phyloP scores from a whole-genome alignment of 257 asterid genomes.

The Euphrasia confusa region DNA sequence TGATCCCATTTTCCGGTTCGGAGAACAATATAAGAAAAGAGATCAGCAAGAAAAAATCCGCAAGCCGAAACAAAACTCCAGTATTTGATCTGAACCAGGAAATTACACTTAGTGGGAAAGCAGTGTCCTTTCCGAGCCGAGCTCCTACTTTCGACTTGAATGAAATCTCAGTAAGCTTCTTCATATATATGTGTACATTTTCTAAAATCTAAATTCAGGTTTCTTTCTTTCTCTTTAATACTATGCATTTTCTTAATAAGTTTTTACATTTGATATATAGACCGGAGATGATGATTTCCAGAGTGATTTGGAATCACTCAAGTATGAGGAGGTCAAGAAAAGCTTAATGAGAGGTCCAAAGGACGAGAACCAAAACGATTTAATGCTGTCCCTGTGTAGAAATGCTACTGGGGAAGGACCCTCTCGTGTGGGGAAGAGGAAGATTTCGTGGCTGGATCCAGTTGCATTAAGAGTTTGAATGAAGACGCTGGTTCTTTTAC shows the following conservation, averaged over 20 bases:
- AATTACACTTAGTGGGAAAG: constrained; percentile 32
- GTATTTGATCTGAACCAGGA: constrained; percentile 31
- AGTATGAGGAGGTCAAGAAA: constrained; percentile 38
- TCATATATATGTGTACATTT: too few relatives aligned
- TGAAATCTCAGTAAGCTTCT: constrained; percentile 56
- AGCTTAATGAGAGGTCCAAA: too few relatives aligned
- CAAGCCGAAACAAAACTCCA: constrained; percentile 18
- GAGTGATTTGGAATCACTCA: constrained; percentile 31
- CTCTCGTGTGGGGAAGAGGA: constrained; percentile 67
- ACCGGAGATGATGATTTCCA: constrained; percentile 62
- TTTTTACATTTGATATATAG: constrained; percentile 39
- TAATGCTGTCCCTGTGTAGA: not conserved
- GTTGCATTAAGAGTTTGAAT: constrained; percentile 80
- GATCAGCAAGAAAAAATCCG: constrained; percentile 23
- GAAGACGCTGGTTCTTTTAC: too few relatives aligned
- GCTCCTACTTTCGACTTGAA: constrained; percentile 79
- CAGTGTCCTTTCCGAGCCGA: constrained; percentile 34
- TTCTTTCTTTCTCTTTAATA: not conserved
- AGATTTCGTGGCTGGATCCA: constrained; percentile 92
- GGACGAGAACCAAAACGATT: constrained; percentile 20
- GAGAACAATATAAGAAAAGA: constrained; percentile 31
- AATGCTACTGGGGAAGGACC: constrained; percentile 46
- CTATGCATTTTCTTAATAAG: not conserved
- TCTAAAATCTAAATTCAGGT: not conserved
- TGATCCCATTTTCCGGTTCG: constrained; percentile 24